These are phyloP conservation scores for Jimgerdemannia flammicorona DNA, from an alignment of 192 early-diverging fungal species.

Conservation along the genomic window DNA sequence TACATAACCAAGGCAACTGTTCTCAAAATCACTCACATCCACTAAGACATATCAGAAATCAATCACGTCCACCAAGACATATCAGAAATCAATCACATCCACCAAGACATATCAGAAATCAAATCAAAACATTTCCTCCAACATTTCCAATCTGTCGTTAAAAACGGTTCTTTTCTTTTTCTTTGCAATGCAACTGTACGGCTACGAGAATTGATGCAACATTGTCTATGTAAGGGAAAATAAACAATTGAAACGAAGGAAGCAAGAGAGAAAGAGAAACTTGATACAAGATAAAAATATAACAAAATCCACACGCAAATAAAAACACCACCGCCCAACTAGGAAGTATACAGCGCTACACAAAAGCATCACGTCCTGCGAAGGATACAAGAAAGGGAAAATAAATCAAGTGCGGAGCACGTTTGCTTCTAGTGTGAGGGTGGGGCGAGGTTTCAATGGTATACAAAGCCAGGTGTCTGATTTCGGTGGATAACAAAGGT, in stretches of 20 bases:
- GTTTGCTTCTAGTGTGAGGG: background rate
- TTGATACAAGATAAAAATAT: background rate
- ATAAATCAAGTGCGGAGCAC: background rate
- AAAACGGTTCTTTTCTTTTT: background rate
- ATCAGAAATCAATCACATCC: no score
- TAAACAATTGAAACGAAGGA: background rate
- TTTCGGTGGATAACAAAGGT: background rate
- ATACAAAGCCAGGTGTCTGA: constrained; percentile 1
- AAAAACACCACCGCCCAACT: background rate
- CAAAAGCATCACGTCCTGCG: no score
- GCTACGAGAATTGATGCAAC: background rate
- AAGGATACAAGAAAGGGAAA: no score
- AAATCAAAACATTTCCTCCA: no score
- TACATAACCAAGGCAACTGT: no score
- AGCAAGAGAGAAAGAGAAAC: no score
- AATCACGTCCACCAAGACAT: no score
- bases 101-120: no score
- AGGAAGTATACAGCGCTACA: no score
- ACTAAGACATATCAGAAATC: no score
- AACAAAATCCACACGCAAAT: background rate
- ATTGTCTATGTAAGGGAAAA: background rate
- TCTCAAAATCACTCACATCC: no score
- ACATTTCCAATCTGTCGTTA: no score
- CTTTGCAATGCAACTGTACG: background rate
- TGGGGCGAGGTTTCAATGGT: background rate